Evolutionary conservation across 148 eudicot species (phyloP).

Genomic region (Drosera capensis): DNA sequence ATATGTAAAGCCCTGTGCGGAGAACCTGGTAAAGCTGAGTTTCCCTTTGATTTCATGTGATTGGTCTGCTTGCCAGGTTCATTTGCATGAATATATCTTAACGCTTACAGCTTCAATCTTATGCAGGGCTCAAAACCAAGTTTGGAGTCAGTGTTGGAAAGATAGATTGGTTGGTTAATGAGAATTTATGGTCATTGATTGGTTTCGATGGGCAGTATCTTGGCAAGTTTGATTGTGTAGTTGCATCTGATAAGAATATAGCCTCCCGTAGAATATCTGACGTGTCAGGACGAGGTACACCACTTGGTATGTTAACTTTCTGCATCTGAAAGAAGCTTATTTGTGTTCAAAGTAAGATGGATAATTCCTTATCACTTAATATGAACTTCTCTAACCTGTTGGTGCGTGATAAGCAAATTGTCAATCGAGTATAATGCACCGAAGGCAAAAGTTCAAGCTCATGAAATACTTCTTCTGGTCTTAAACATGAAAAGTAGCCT

Average conservation of each 20-base stretch:
- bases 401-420: no score
- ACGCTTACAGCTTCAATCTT: neutral
- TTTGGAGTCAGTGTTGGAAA: slow-evolving; percentile 66
- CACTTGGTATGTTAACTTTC: slow-evolving; percentile 47
- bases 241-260: slow-evolving; percentile 73
- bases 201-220: slow-evolving; percentile 56
- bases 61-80: no score
- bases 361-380: no score
- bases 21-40: slow-evolving; percentile 56
- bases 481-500: no score
- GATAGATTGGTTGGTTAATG: slow-evolving; percentile 54
- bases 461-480: no score
- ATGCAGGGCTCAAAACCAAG: slow-evolving; percentile 50
- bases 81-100: no score
- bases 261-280: slow-evolving; percentile 40
- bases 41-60: no score
- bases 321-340: slow-evolving; percentile 1
- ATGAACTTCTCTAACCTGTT: no score
- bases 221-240: slow-evolving; percentile 63
- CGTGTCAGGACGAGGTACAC: slow-evolving; percentile 58
- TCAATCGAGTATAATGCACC: no score
- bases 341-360: slow-evolving; percentile 1
- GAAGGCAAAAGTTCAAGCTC: no score
- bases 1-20: slow-evolving; percentile 63
- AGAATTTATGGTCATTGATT: slow-evolving; percentile 53